Conservation (phyloP, 2,329 filamentous ascomycete genomes). For the Scedosporium minutisporum region DNA sequence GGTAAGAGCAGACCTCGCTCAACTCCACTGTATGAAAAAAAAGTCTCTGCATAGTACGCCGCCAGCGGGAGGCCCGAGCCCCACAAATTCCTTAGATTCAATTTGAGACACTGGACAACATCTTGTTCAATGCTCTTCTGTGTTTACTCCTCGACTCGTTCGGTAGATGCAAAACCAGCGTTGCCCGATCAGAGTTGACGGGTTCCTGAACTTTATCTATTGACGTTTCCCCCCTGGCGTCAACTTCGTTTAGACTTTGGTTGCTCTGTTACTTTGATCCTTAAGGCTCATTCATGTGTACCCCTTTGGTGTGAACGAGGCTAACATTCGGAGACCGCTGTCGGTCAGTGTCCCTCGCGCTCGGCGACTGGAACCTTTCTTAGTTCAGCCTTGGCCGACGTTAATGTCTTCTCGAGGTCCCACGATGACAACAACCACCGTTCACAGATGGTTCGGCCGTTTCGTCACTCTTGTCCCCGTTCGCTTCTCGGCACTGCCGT, state of each 20-base stretch:
- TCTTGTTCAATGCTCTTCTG: too few species aligned
- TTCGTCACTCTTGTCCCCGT: too few species aligned
- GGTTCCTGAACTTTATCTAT: neutral
- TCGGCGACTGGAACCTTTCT: neutral
- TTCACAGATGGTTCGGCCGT: too few species aligned
- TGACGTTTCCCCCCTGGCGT: neutral
- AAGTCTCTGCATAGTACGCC: neutral
- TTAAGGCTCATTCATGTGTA: neutral
- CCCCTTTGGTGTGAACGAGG: neutral
- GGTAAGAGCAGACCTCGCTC: neutral
- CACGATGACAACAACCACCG: too few species aligned
- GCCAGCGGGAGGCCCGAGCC: too few species aligned
- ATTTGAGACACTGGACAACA: neutral
- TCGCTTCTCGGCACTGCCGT: too few species aligned
- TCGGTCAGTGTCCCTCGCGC: too few species aligned
- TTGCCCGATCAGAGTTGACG: neutral
- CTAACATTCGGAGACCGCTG: too few species aligned
- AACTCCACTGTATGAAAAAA: neutral
- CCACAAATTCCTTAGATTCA: too few species aligned
- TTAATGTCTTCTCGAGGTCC: too few species aligned
- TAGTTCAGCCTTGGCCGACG: neutral
- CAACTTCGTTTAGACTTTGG: neutral
- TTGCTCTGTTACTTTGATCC: neutral
- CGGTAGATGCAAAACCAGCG: neutral
- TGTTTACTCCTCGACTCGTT: too few species aligned